Base-by-base conservation (phyloP, 2,329 filamentous ascomycete genomes). In the Fusarium sp. region DNA sequence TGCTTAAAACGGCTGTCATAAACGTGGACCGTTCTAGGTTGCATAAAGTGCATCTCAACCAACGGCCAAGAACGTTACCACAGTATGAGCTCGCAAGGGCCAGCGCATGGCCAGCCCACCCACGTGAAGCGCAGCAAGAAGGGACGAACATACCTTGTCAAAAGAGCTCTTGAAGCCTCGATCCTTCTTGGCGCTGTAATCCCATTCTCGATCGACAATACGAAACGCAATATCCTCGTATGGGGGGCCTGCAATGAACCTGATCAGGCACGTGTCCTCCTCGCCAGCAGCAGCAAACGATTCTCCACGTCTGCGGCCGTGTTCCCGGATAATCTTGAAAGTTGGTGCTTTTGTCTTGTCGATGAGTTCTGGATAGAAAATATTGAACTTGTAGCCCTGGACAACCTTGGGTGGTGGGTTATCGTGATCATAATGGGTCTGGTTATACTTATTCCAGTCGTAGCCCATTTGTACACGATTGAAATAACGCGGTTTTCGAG, bases 361-460 rank as follows among this genome's bases (percentile, higher is more conserved):
- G 76, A 98, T 94, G 32, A 99, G 88, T 74, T 99, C 96, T 0
- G 96, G 96, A 78, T 99, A 99, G 82, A 99, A 99, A 54, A 99
- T 95, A 82, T 99, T 98, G 86, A 99, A 99, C 80, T 97, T 98
- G 86, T 99, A 99, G 60, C 96, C 96, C 80, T 99, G 96, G 13
- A 99, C 96, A 9, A 99, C 95, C 82, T 97, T 98, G 27, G 96
- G 96, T 3, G 96, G 96, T 4, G 96, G 96, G 76, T 98, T 98
- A 78, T 98, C 95, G 80, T 98, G 94, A 80, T 98, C 96, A 82
- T 99, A 99, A 82, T 99, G 96, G 15, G 96, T 99, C 82, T 99
- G 96, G 78, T 99, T 99, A 86, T 99, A 99, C 82, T 99, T 99
- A 85, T 99, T 99, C 96, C 96, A 99, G 80, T 99, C 96, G 80